These are phyloP conservation scores for Plasmodium cynomolgi DNA, from an alignment of 169 alveolate species.

Conservation along the genomic window DNA sequence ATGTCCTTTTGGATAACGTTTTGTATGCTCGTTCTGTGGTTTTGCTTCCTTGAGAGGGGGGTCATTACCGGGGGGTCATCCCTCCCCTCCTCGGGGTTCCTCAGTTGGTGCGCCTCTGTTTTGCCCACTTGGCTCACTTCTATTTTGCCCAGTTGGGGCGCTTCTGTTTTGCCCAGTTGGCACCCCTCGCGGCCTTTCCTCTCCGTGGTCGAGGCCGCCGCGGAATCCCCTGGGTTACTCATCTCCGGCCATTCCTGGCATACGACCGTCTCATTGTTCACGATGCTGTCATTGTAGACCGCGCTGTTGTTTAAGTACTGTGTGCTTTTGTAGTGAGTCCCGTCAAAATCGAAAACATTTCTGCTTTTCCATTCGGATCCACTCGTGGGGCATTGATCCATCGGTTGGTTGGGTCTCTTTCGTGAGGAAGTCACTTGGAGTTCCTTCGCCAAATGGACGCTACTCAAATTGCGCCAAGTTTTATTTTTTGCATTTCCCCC, in stretches of 20 bases:
- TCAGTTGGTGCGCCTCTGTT: no score
- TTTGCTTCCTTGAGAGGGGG: background rate
- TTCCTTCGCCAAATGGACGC: background rate
- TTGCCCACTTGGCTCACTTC: background rate
- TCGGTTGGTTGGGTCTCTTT: background rate
- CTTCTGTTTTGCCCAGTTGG: background rate
- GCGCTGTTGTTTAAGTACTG: slow-evolving; percentile 44
- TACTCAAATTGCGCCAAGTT: background rate
- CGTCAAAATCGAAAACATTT: background rate
- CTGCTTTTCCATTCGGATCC: background rate
- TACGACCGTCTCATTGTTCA: slow-evolving; percentile 37
- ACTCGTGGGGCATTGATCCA: background rate
- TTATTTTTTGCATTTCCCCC: background rate
- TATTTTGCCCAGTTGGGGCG: background rate
- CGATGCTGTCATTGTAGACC: slow-evolving; percentile 42
- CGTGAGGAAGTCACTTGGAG: background rate
- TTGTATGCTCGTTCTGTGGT: background rate
- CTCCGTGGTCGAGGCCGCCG: background rate
- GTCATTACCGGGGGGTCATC: background rate
- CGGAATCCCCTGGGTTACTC: background rate
- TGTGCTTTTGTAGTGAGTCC: slow-evolving; percentile 17
- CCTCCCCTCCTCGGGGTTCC: background rate
- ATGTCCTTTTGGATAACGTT: slow-evolving; percentile 11
- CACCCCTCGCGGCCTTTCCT: background rate
- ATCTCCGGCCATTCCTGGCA: slow-evolving; percentile 8